Base-by-base conservation (phyloP, 2,329 filamentous ascomycete species). In the Alternaria gaisen region DNA sequence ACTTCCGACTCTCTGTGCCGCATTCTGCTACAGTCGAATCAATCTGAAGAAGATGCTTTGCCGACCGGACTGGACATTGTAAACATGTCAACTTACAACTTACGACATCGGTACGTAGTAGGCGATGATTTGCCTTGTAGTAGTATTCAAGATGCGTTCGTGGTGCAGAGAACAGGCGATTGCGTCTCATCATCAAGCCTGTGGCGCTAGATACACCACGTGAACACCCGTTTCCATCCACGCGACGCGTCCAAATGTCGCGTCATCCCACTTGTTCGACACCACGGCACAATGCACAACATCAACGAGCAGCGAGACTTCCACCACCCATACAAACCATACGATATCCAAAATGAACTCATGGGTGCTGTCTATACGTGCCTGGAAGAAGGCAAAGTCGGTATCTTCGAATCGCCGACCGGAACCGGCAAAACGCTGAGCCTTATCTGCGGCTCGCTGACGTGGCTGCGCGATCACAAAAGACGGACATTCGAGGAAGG, bases 361-460 rank as follows among this genome's bases (percentile, higher is more conserved):
- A 97, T 97, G 94, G 88, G 85, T 67, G 86, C 90, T 0, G 85
- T 95, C 5, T 97, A 97, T 74, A 81, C 87, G 51, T 92, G 93
- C 61, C 86, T 97, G 26, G 89, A 96, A 68, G 78, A 90, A 42
- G 90, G 91, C 9, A 92, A 94, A 72, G 84, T 97, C 47, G 94
- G 92, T 30, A 93, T 97, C 43, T 89, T 97, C 46, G 94, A 97
- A 75, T 97, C 92, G 46, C 94, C 94, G n/a, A 97, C 94, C 42
- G 94, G 94, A 77, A 91, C 88, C 84, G 94, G 94, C 44, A 97
- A 97, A 85, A 97, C 94, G 1, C 80, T 97, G 44, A 97, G 94
- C 66, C 84, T 97, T 28, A 95, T 97, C 64, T 97, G 94, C 75
- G 91, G 90, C 41, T 90, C 93, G 6, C 79, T 97, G 71, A 97